Percentiles rank a stretch among this genome's conserved stretches.
Conservation (phyloP, 495 filamentous ascomycete species). For the Penicillium steckii region DNA sequence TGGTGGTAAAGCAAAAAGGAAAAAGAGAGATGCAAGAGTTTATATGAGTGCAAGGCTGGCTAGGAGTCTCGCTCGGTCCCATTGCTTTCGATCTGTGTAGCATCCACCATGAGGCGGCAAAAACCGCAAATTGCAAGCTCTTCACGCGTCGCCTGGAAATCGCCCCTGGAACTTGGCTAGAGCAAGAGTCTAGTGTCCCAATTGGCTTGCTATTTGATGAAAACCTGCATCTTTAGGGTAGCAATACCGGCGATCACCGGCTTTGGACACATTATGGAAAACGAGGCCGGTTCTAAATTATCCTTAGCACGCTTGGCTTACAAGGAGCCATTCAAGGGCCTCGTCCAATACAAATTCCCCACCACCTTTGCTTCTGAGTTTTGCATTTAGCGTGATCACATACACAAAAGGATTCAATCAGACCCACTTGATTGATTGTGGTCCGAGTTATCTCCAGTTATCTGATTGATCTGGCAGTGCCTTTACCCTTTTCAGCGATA, state of each 20-base stretch:
- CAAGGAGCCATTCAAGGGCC: neutral
- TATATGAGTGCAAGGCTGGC: too few species aligned
- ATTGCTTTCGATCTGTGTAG: neutral
- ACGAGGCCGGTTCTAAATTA: neutral
- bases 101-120: neutral
- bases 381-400: neutral
- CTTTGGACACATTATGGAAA: neutral
- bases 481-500: conserved; percentile 2
- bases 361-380: neutral
- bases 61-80: neutral
- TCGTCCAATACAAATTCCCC: neutral
- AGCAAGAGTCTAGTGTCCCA: neutral
- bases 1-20: neutral
- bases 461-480: conserved; percentile 10
- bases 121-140: neutral
- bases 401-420: neutral
- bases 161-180: neutral
- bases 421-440: neutral
- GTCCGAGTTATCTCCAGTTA: conserved; percentile 12
- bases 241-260: neutral
- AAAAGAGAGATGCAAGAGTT: neutral
- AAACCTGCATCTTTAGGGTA: neutral
- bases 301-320: neutral
- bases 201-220: neutral
- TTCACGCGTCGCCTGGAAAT: neutral